Percentiles rank a stretch among this genome's conserved stretches.
phyloP scores from a whole-genome alignment of 2,329 filamentous ascomycete genomes.

The Scedosporium boydii region DNA sequence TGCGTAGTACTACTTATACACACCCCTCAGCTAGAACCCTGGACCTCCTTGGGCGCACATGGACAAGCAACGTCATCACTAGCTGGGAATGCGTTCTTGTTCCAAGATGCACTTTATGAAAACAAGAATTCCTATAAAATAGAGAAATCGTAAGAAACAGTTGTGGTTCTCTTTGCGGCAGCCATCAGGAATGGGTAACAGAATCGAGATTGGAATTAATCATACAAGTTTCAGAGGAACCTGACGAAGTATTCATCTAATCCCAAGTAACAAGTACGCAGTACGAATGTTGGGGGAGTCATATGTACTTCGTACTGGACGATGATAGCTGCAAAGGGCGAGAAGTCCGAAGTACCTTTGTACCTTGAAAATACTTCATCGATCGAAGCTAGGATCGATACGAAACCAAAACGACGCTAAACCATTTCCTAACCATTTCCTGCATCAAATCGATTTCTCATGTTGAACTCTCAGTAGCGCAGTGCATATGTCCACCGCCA shows the following conservation, averaged over 20 bases:
- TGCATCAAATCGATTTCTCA: no score
- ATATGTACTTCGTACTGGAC: not conserved
- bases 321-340: not conserved
- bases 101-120: not conserved
- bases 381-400: no score
- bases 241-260: not conserved
- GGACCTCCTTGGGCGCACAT: not conserved
- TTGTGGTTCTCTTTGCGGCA: not conserved
- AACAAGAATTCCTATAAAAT: not conserved
- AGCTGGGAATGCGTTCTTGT: not conserved
- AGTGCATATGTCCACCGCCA: not conserved
- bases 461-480: no score
- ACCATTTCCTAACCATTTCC: no score
- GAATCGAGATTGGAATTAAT: not conserved
- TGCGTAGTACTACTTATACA: not conserved
- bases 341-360: no score
- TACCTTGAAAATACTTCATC: no score
- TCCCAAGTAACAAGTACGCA: no score
- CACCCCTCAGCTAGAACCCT: not conserved
- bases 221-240: not conserved
- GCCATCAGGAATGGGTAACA: not conserved
- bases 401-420: no score
- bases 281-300: not conserved
- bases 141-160: not conserved
- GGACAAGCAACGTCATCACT: not conserved